phyloP scores from a whole-genome alignment of 257 asterid species.

The Forsythia suspensa region DNA sequence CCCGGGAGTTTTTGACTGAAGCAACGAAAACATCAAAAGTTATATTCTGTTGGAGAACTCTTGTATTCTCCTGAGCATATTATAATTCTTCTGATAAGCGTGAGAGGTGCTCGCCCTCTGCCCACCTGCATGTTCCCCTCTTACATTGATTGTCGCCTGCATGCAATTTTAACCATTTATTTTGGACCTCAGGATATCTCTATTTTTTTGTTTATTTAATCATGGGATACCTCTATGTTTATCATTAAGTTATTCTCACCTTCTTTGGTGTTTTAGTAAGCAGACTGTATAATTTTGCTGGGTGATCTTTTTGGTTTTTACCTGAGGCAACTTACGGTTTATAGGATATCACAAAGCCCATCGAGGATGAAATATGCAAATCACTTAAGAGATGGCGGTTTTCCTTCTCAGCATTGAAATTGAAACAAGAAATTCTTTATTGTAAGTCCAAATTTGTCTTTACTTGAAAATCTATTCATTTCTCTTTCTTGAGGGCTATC shows the following conservation, averaged over 20 bases:
- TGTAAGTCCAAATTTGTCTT: conserved; percentile 49
- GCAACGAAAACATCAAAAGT: not conserved
- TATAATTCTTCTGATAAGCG: not conserved
- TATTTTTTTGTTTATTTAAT: too few relatives aligned
- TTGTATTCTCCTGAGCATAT: not conserved
- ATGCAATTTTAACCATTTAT: not conserved
- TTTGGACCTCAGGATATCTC: not conserved
- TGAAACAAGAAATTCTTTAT: conserved; percentile 87
- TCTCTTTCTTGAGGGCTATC: not conserved
- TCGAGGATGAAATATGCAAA: conserved; percentile 72
- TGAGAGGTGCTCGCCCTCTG: not conserved
- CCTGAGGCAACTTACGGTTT: conserved; percentile 12
- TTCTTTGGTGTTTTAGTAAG: not conserved
- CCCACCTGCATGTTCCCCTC: not conserved
- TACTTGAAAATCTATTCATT: not conserved
- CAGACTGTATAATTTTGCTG: not conserved
- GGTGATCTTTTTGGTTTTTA: not conserved
- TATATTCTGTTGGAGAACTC: not conserved
- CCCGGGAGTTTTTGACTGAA: not conserved
- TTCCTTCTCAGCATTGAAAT: conserved; percentile 84
- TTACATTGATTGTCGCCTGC: not conserved
- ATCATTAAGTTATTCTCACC: not conserved
- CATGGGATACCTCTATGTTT: not conserved
- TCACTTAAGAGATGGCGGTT: conserved; percentile 72
- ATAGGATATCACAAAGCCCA: conserved; percentile 92